Evolutionary conservation across 2,329 filamentous ascomycete genomes (phyloP), one percentile per base, ranked within the genome.

Genomic region (Pseudogymnoascus sp.): DNA sequence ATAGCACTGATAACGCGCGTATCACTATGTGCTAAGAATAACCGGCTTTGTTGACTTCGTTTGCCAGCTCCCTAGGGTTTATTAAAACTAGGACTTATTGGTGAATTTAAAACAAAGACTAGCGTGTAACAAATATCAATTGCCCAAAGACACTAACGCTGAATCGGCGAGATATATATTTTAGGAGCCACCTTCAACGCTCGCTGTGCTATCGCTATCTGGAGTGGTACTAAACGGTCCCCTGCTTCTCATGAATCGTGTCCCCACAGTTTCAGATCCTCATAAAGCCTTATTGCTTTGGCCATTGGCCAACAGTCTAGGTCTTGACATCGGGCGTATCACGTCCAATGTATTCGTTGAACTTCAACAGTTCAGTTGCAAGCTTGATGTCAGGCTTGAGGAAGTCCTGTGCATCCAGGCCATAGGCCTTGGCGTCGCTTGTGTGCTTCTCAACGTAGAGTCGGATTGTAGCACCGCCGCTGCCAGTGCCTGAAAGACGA

Each of bases 361-460:
- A 88, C 81, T 93, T 92, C 72, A 99, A 81, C 63, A 99, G 80
- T 61, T 87, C 84, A 2, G 91, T 89, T 21, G 93, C 90, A 68
- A 96, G 84, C 73, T 87, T 83, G 71, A 99, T 90, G 73, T 95
- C 91, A 62, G 90, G 89, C 80, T 90, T 88, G 70, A 99, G 82
- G 80, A 96, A 99, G 63, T 93, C 92, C 77, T 99, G 94, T 11
- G 92, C 92, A 74, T 95, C 90, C 71, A 88, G 75, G 63, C 80
- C 84, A 72, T 94, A 95, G 63, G 86, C 92, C 64, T 83, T 86
- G 64, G 86, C 80, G 71, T 97, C 91, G 66, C 79, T 84, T 75
- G 90, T 92, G 80, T 97, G 90, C 81, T 94, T 93, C 84, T 99
- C 94, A 68, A 99, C 87, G 77, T 99, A 99, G 68, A 99, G 81